These are phyloP conservation scores for Diatrype stigma DNA, from an alignment of 2,329 filamentous ascomycete species.

Conservation along the genomic window DNA sequence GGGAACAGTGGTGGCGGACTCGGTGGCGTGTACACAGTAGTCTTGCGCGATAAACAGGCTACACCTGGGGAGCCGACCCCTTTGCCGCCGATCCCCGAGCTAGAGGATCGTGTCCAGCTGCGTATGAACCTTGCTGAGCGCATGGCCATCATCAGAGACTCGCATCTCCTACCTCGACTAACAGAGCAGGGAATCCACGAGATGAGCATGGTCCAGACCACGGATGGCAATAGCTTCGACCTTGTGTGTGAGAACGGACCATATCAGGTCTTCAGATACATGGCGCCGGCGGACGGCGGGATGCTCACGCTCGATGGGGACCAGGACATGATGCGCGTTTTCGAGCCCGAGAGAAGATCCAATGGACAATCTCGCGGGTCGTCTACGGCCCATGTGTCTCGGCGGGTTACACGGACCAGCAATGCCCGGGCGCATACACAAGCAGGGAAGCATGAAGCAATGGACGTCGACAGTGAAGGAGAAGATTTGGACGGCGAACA, in stretches of 20 bases:
- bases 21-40: constrained; percentile 1
- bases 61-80: neutral
- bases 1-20: neutral
- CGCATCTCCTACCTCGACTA: neutral
- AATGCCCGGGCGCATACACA: no score
- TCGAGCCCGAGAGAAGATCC: no score
- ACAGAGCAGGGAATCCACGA: neutral
- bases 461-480: neutral
- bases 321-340: no score
- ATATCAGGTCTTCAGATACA: neutral
- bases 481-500: neutral
- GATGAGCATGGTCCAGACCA: neutral
- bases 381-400: no score
- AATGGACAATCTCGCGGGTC: no score
- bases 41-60: neutral
- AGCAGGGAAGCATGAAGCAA: neutral
- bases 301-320: no score
- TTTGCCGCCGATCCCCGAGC: neutral
- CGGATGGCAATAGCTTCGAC: neutral
- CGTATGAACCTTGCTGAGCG: neutral
- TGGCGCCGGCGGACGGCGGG: neutral
- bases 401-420: no score
- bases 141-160: neutral
- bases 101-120: neutral
- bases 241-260: neutral